These are phyloP conservation scores for Barnettozyma populi DNA, from an alignment of 805 yeast species.

Conservation along the genomic window DNA sequence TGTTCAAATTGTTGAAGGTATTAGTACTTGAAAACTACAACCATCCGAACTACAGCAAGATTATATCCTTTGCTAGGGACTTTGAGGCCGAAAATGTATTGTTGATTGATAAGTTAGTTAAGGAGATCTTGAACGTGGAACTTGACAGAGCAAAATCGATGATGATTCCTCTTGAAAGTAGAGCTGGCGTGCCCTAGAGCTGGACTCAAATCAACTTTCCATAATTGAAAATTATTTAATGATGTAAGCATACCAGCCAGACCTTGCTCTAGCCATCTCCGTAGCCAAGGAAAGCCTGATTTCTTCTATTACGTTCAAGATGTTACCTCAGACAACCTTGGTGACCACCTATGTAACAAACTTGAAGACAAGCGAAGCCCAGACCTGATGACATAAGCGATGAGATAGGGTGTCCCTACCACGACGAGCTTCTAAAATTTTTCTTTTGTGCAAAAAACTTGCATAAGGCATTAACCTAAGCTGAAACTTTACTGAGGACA, in stretches of 20 bases:
- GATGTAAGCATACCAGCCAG: neutral
- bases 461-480: neutral
- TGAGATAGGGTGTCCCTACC: neutral
- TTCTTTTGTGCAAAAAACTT: neutral
- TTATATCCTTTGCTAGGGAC: constrained; percentile 6
- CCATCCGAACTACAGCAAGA: constrained; percentile 11
- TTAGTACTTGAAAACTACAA: constrained; percentile 11
- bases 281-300: too few relatives aligned
- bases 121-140: constrained; percentile 16
- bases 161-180: neutral
- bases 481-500: neutral
- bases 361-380: too few relatives aligned
- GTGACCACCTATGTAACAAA: too few relatives aligned
- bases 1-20: constrained; percentile 20
- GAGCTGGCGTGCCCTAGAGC: neutral
- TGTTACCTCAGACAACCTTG: too few relatives aligned
- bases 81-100: constrained; percentile 11
- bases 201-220: neutral
- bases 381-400: neutral
- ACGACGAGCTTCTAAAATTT: neutral
- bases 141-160: neutral
- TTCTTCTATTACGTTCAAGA: too few relatives aligned
- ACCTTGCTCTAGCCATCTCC: too few relatives aligned
- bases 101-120: constrained; percentile 20
- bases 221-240: too few relatives aligned